Evolutionary conservation across 75 land plant species (phyloP).

Genomic region (Pinus albicaulis): DNA sequence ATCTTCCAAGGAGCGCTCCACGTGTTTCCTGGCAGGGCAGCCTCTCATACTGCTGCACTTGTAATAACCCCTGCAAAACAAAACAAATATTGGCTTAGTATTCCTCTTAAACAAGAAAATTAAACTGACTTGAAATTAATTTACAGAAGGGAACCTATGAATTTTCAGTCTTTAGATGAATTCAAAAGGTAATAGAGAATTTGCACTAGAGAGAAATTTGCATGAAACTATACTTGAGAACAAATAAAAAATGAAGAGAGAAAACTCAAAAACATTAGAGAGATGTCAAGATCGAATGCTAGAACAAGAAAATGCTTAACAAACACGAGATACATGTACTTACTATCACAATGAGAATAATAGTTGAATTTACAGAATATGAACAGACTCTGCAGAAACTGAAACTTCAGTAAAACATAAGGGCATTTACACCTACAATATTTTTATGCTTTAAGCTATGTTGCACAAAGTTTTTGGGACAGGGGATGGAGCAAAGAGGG

Average conservation of each 20-base stretch:
- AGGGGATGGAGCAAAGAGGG: too few species aligned
- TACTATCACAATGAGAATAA: too few species aligned
- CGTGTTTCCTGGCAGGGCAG: slow-evolving; percentile 58
- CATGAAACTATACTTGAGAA: not conserved
- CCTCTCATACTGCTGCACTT: slow-evolving; percentile 60
- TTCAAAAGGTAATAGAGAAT: too few species aligned
- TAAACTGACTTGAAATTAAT: too few species aligned
- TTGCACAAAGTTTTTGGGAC: too few species aligned
- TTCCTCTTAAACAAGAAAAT: too few species aligned
- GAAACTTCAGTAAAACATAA: not conserved
- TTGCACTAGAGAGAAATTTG: not conserved
- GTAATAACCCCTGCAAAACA: slow-evolving; percentile 52
- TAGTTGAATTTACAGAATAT: not conserved
- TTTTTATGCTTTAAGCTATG: too few species aligned
- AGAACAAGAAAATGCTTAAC: not conserved
- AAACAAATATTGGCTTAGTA: not conserved
- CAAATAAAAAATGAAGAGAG: not conserved
- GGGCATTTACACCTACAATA: not conserved
- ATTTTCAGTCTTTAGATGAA: too few species aligned
- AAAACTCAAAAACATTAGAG: not conserved
- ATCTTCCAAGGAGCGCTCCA: slow-evolving; percentile 49
- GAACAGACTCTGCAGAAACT: not conserved
- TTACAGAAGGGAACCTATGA: too few species aligned
- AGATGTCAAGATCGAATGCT: not conserved
- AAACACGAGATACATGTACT: too few species aligned